phyloP scores from a whole-genome alignment of 306 rosid species.

The Pyrus communis region DNA sequence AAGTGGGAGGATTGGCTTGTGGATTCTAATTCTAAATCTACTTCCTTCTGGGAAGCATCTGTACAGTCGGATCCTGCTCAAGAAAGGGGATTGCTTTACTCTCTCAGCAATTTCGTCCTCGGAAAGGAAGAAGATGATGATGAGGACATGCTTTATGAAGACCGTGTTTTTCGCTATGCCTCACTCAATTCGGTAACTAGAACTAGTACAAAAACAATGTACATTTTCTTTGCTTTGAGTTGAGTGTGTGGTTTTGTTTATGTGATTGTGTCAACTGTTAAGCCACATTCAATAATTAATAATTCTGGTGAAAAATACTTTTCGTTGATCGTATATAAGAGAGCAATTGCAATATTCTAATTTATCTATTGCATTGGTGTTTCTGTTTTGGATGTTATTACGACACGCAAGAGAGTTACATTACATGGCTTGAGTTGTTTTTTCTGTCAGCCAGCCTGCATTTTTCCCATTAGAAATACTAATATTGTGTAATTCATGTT shows the following conservation, averaged over 20 bases:
- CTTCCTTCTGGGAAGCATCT: constrained; percentile 12
- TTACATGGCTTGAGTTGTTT: neutral
- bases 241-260: neutral
- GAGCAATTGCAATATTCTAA: no score
- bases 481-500: neutral
- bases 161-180: constrained; percentile 85
- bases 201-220: neutral
- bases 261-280: neutral
- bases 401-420: neutral
- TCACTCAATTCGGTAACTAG: constrained; percentile 67
- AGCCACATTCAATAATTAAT: neutral
- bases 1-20: constrained; percentile 90
- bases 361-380: neutral
- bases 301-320: neutral
- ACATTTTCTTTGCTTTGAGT: neutral
- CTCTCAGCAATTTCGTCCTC: constrained; percentile 43
- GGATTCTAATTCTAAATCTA: neutral
- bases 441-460: neutral
- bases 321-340: neutral
- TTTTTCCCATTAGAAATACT: neutral
- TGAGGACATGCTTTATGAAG: constrained; percentile 82
- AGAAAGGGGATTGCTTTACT: constrained; percentile 48
- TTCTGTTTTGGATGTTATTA: neutral
- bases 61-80: constrained; percentile 25
- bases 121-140: constrained; percentile 38